Percentiles rank a stretch among this genome's conserved stretches.
Evolutionary conservation across 164 flowering plant genomes (phyloP).

Genomic region (Aristolochia californica): DNA sequence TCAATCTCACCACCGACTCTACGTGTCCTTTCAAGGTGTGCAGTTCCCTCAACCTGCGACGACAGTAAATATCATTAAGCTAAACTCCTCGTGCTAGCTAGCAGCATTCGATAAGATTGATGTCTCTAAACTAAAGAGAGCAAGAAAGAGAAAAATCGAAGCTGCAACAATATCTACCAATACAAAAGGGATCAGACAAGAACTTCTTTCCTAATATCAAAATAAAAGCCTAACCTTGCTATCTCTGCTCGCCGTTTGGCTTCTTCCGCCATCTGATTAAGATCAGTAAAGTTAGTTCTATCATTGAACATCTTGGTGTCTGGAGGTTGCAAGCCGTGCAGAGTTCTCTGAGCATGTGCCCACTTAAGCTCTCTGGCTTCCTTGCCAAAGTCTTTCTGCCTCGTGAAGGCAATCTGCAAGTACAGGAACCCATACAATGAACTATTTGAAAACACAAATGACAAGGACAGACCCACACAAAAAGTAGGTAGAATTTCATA

Average conservation of each 20-base stretch:
- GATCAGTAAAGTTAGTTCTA: conserved; percentile 51
- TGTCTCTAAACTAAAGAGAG: background rate
- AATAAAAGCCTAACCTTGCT: conserved; percentile 45
- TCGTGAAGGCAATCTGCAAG: conserved; percentile 85
- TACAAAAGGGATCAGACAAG: background rate
- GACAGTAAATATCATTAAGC: background rate
- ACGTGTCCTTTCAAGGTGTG: conserved; percentile 81
- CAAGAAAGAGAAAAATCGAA: background rate
- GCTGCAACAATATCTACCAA: background rate
- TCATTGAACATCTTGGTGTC: conserved; percentile 68
- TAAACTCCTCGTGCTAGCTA: too few species aligned
- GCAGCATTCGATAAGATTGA: too few species aligned
- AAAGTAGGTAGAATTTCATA: conserved; percentile 11
- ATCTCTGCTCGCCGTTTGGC: conserved; percentile 95
- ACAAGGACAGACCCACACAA: background rate
- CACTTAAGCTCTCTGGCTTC: conserved; percentile 85
- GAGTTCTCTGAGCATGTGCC: conserved; percentile 90
- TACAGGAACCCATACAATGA: background rate
- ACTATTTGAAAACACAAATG: background rate
- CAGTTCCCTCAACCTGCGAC: conserved; percentile 65
- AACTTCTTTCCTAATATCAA: background rate
- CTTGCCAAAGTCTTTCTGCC: conserved; percentile 81
- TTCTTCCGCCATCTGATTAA: conserved; percentile 94
- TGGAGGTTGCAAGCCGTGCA: conserved; percentile 80
- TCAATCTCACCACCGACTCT: conserved; percentile 71